Percentiles rank a stretch among this genome's conserved stretches.
These are phyloP conservation scores for Mycena indigotica DNA, from an alignment of 768 basidiomycete genomes.

Conservation along the genomic window DNA sequence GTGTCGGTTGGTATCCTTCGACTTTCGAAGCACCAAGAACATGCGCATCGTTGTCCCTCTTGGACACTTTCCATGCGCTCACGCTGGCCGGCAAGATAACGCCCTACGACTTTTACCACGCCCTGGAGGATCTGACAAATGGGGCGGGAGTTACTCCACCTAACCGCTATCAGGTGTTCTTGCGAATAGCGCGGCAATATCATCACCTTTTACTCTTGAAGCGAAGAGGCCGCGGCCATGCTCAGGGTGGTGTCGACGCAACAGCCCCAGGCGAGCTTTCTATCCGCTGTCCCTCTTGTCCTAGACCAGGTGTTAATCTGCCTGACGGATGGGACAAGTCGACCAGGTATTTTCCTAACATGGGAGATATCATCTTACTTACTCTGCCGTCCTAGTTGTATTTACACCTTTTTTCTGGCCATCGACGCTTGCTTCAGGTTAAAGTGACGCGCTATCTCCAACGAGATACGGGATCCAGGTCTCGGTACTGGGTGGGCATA, in stretches of 20 bases:
- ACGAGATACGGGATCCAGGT: not conserved
- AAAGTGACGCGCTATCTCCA: constrained; percentile 11
- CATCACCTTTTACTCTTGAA: constrained; percentile 28
- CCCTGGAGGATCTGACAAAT: not conserved
- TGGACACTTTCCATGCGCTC: not conserved
- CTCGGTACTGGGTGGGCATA: constrained; percentile 6
- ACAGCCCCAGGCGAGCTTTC: constrained; percentile 25
- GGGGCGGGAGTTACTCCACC: not conserved
- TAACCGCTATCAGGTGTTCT: constrained; percentile 22
- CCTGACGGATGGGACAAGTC: constrained; percentile 14
- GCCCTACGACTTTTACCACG: not conserved
- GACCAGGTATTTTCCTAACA: not conserved
- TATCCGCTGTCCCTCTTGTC: constrained; percentile 30
- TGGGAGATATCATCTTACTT: not conserved
- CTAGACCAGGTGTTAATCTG: constrained; percentile 25
- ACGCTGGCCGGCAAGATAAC: not conserved
- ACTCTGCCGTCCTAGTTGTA: not conserved
- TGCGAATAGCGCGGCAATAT: constrained; percentile 19
- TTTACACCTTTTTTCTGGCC: constrained; percentile 9
- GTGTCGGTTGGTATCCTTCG: not conserved
- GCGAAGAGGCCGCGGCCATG: constrained; percentile 25
- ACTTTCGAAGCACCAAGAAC: not conserved
- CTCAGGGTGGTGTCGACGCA: constrained; percentile 14
- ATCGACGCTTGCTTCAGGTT: constrained; percentile 29
- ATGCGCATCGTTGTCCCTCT: not conserved